Evolutionary conservation across 768 basidiomycete genomes (phyloP).

Genomic region (Kwoniella europaea): DNA sequence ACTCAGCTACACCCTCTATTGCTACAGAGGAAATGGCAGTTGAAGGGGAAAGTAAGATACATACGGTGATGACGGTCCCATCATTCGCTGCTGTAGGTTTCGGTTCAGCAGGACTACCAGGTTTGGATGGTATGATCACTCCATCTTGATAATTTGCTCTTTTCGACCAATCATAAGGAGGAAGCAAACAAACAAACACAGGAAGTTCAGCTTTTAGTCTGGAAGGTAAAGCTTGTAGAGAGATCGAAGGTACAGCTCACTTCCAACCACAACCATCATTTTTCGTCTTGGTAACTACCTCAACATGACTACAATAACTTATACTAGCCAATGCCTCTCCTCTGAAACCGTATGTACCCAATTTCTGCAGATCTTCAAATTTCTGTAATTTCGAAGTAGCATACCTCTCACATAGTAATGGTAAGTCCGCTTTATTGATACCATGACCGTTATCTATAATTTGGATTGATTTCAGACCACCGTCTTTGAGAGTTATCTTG

Average conservation of each 20-base stretch:
- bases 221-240: not conserved
- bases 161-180: too few species aligned
- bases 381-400: slow-evolving; percentile 90
- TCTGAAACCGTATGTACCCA: slow-evolving; percentile 93
- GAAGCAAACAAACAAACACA: too few species aligned
- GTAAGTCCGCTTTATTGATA: slow-evolving; percentile 83
- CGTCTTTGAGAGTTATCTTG: slow-evolving; percentile 87
- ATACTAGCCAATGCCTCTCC: slow-evolving; percentile 97
- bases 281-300: slow-evolving; percentile 88
- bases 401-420: slow-evolving; percentile 89
- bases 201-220: too few species aligned
- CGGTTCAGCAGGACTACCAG: slow-evolving; percentile 74
- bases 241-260: slow-evolving; percentile 63
- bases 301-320: slow-evolving; percentile 87
- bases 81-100: slow-evolving; percentile 93
- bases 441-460: slow-evolving; percentile 97
- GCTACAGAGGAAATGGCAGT: too few species aligned
- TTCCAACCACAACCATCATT: slow-evolving; percentile 86
- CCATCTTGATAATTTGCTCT: slow-evolving; percentile 88
- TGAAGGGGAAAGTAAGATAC: too few species aligned
- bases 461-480: slow-evolving; percentile 90
- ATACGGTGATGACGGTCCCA: slow-evolving; percentile 83
- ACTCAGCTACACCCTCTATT: too few species aligned
- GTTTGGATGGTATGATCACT: slow-evolving; percentile 69
- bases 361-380: slow-evolving; percentile 81